These are phyloP conservation scores for Trifolium repens DNA, from an alignment of 306 rosid species.

Conservation along the genomic window DNA sequence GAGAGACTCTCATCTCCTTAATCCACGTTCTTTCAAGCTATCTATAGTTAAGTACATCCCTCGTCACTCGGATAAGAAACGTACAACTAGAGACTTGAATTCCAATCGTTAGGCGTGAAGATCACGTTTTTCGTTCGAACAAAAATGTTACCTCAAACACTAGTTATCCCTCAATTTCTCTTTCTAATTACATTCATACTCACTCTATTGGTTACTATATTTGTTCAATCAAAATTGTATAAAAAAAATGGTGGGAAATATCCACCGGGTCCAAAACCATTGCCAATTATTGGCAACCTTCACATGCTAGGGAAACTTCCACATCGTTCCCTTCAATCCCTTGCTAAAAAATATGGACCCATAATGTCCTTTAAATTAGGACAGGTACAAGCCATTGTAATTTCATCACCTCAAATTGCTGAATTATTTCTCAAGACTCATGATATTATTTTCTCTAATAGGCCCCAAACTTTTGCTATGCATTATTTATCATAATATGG, in stretches of 20 bases:
- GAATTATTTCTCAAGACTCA: no score
- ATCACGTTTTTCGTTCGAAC: background rate
- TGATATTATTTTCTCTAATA: slow-evolving; percentile 3
- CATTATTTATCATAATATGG: slow-evolving; percentile 29
- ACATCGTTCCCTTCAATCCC: slow-evolving; percentile 45
- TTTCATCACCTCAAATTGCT: slow-evolving; percentile 46
- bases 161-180: no score
- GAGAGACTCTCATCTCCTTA: no score
- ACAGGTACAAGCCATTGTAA: slow-evolving; percentile 41
- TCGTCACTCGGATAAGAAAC: no score
- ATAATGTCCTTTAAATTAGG: slow-evolving; percentile 53
- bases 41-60: no score
- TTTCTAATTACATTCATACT: no score
- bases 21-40: no score
- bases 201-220: no score
- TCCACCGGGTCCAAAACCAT: slow-evolving; percentile 53
- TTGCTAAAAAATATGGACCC: slow-evolving; percentile 55
- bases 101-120: no score
- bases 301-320: slow-evolving; percentile 49
- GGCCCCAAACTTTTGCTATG: slow-evolving; percentile 20
- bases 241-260: background rate
- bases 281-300: slow-evolving; percentile 54
- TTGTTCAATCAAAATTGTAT: no score
- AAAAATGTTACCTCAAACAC: background rate
- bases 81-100: no score